Conservation (phyloP, 2,329 filamentous ascomycete species). For the Teratosphaeria gauchensis region DNA sequence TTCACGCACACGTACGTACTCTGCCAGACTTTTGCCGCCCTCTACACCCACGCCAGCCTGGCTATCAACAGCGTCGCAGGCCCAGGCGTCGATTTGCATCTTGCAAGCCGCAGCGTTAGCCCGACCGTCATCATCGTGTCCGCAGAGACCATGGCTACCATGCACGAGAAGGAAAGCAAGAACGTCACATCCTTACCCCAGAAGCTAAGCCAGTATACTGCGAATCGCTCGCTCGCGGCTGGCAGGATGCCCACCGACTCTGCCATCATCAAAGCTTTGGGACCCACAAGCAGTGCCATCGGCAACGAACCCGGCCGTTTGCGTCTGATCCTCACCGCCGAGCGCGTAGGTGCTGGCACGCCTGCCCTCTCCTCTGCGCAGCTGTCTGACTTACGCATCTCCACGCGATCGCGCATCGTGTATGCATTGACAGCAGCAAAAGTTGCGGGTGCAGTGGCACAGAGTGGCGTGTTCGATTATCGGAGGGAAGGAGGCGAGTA, state of each 20-base stretch:
- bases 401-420: slow-evolving; percentile 67
- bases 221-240: slow-evolving; percentile 58
- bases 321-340: slow-evolving; percentile 70
- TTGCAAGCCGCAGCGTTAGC: slow-evolving; percentile 63
- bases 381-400: slow-evolving; percentile 72
- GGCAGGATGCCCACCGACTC: slow-evolving; percentile 65
- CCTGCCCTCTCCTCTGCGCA: slow-evolving; percentile 58
- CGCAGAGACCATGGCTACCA: slow-evolving; percentile 59
- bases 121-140: slow-evolving; percentile 78
- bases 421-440: slow-evolving; percentile 74
- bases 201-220: slow-evolving; percentile 59
- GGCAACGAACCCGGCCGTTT: slow-evolving; percentile 61
- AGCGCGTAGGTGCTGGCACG: slow-evolving; percentile 51
- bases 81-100: slow-evolving; percentile 56
- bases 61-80: slow-evolving; percentile 83
- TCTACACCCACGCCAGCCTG: slow-evolving; percentile 76
- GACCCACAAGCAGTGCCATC: slow-evolving; percentile 47
- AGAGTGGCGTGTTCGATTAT: slow-evolving; percentile 85
- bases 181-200: slow-evolving; percentile 49
- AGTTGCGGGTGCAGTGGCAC: slow-evolving; percentile 82
- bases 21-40: slow-evolving; percentile 66
- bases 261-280: slow-evolving; percentile 52
- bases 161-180: slow-evolving; percentile 54
- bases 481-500: slow-evolving; percentile 41
- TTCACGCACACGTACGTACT: slow-evolving; percentile 73